phyloP scores from a whole-genome alignment of 2,329 filamentous ascomycete species.

The Ophiostoma piceae region DNA sequence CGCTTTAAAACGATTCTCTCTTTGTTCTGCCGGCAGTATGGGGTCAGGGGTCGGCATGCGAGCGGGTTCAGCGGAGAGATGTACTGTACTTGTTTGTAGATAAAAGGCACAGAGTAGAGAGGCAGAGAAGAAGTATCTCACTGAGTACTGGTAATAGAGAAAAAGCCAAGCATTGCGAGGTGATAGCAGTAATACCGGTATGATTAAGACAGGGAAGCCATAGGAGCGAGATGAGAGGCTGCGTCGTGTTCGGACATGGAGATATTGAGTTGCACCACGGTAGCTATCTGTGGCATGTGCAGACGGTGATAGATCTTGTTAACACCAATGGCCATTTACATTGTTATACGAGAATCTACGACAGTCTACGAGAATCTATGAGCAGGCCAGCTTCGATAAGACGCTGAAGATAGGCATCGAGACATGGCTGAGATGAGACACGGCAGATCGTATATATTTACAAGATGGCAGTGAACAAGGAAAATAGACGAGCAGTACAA shows the following conservation, averaged over 20 bases:
- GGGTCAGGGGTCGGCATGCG: background rate
- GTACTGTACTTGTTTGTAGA: background rate
- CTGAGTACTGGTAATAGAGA: no score
- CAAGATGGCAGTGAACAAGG: background rate
- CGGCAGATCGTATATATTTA: background rate
- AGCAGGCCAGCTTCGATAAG: background rate
- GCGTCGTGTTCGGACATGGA: background rate
- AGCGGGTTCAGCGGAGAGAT: background rate
- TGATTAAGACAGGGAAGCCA: background rate
- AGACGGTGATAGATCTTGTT: no score
- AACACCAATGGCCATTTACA: no score
- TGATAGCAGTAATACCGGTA: no score
- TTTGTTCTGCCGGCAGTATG: background rate
- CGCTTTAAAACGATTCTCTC: background rate
- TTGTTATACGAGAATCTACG: no score
- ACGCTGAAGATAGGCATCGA: background rate
- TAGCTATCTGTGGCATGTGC: background rate
- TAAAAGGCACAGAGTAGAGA: no score
- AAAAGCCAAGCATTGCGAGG: no score
- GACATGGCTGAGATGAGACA: slow-evolving; percentile 8
- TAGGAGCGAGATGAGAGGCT: background rate
- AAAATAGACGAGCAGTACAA: background rate
- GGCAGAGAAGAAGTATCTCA: no score
- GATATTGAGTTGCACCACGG: background rate
- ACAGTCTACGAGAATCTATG: no score